phyloP scores from a whole-genome alignment of 2,329 filamentous ascomycete species.

The Neoarthrinium moseri region DNA sequence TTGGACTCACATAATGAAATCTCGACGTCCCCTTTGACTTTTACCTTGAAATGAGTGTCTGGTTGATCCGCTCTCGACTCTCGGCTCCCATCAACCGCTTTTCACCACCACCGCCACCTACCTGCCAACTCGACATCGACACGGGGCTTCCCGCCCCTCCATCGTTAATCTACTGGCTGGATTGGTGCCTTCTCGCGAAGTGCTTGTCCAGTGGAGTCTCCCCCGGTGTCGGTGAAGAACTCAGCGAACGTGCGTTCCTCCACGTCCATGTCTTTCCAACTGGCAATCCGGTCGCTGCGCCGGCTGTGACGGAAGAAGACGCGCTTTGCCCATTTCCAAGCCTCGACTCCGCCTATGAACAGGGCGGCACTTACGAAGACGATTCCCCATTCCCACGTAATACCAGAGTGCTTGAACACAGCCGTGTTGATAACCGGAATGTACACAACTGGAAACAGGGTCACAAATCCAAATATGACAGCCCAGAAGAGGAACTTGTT shows the following conservation, averaged over 20 bases:
- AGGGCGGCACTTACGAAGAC: conserved; percentile 52
- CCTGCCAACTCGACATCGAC: too few relatives aligned
- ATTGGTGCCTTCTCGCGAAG: too few relatives aligned
- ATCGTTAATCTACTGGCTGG: too few relatives aligned
- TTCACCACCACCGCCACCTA: too few relatives aligned
- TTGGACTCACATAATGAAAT: too few relatives aligned
- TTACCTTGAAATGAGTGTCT: too few relatives aligned
- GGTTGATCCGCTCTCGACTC: too few relatives aligned
- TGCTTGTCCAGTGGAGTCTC: too few relatives aligned
- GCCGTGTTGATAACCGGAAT: conserved; percentile 58
- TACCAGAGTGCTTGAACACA: conserved; percentile 61
- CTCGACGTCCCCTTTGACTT: too few relatives aligned
- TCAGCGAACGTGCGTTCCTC: not conserved
- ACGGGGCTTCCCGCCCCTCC: too few relatives aligned
- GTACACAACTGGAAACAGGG: conserved; percentile 53
- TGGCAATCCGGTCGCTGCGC: not conserved
- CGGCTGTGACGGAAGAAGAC: conserved; percentile 38
- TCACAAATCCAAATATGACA: conserved; percentile 46
- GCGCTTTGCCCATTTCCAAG: conserved; percentile 59
- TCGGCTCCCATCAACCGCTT: too few relatives aligned
- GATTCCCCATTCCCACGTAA: conserved; percentile 63
- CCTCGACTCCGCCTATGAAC: conserved; percentile 58
- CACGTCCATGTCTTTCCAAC: not conserved
- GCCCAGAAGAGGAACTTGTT: conserved; percentile 72
- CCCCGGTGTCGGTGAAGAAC: not conserved